Evolutionary conservation across 495 filamentous ascomycete genomes (phyloP).

Genomic region (Achaetomiella virescens): DNA sequence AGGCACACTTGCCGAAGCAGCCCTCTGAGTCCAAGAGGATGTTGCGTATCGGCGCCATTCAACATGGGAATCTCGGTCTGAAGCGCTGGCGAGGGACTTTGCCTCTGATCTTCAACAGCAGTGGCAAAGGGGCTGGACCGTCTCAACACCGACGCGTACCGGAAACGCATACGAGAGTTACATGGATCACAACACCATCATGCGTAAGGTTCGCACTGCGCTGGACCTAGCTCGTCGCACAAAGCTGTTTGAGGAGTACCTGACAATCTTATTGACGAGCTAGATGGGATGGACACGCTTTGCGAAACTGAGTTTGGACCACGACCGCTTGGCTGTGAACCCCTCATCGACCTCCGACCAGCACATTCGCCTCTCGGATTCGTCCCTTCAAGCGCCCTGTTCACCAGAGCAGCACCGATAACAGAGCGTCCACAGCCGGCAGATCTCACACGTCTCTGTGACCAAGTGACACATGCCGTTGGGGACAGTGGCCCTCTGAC

Average conservation of each 20-base stretch:
- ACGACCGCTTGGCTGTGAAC: neutral
- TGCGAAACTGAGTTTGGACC: neutral
- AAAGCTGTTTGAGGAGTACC: neutral
- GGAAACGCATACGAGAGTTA: neutral
- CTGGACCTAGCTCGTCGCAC: slow-evolving; percentile 1
- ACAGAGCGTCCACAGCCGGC: slow-evolving; percentile 1
- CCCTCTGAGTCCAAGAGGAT: neutral
- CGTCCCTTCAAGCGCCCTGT: neutral
- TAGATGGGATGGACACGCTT: neutral
- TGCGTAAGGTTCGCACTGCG: neutral
- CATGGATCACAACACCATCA: neutral
- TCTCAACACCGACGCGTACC: neutral
- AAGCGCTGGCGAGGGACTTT: neutral
- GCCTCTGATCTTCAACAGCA: neutral
- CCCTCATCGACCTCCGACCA: neutral
- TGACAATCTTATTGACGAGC: neutral
- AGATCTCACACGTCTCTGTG: neutral
- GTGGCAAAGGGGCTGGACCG: neutral
- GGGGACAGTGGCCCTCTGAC: neutral
- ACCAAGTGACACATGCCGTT: neutral
- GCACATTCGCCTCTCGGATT: neutral
- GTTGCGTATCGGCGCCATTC: neutral
- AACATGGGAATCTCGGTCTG: neutral
- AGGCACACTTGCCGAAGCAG: neutral
- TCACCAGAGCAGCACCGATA: neutral